Evolutionary conservation across 2,329 filamentous ascomycete species (phyloP).

Genomic region (Talaromyces sp.): DNA sequence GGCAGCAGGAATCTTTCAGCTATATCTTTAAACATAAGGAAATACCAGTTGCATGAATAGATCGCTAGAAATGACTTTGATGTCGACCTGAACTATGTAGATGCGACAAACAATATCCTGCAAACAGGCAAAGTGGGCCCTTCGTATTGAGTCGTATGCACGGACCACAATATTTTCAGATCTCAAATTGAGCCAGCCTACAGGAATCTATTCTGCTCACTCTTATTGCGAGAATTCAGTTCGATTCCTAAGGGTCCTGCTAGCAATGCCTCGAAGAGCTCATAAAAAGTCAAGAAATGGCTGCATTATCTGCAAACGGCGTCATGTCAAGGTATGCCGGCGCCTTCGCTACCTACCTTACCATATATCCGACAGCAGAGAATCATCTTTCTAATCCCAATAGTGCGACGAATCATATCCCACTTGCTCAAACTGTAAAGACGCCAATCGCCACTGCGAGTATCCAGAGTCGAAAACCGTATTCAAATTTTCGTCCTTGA

Average conservation of each 20-base stretch:
- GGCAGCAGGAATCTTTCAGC: neutral
- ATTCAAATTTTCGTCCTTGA: neutral
- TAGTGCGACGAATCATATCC: conserved; percentile 12
- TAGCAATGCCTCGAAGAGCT: neutral
- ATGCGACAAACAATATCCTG: neutral
- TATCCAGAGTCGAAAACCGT: neutral
- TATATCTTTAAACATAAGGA: neutral
- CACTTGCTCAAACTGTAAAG: neutral
- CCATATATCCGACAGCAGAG: neutral
- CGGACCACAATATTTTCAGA: neutral
- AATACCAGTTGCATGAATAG: too few species aligned
- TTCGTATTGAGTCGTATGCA: neutral
- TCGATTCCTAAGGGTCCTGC: neutral
- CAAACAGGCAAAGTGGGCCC: neutral
- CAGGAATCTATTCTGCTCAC: neutral
- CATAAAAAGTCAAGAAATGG: conserved; percentile 9
- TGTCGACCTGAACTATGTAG: neutral
- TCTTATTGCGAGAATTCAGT: neutral
- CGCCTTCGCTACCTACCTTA: too few species aligned
- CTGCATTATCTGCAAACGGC: conserved; percentile 8
- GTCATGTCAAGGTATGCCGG: conserved; percentile 10
- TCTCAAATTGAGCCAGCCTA: neutral
- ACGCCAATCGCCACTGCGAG: neutral
- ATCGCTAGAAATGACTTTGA: neutral
- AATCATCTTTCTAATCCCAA: neutral